phyloP scores from a whole-genome alignment of 306 rosid species.

The Dryas alaskensis region DNA sequence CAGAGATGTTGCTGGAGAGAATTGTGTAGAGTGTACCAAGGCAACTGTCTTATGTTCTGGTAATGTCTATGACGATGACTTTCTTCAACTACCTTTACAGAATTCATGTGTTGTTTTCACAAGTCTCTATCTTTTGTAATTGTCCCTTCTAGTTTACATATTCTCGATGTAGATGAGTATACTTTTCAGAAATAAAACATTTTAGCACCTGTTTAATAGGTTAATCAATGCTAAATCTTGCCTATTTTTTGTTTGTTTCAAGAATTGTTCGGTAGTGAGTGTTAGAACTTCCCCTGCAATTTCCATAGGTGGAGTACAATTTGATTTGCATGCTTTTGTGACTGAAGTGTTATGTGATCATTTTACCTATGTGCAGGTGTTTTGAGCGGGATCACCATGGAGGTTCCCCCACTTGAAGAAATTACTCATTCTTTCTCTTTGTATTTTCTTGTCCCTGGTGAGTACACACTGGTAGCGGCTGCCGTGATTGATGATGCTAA shows the following conservation, averaged over 20 bases:
- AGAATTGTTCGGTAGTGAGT: background rate
- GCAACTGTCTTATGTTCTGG: constrained; percentile 92
- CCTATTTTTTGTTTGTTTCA: background rate
- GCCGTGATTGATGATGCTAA: constrained; percentile 80
- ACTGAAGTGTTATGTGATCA: background rate
- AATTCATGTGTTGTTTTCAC: too few relatives aligned
- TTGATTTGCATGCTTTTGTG: background rate
- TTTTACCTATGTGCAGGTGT: constrained; percentile 47
- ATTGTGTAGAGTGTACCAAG: constrained; percentile 72
- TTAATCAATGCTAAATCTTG: background rate
- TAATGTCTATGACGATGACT: constrained; percentile 29
- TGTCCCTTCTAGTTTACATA: too few relatives aligned
- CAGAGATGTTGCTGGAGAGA: constrained; percentile 95
- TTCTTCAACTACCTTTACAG: background rate
- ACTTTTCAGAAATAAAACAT: background rate
- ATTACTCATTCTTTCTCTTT: constrained; percentile 67
- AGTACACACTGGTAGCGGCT: constrained; percentile 73
- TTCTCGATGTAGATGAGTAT: too few relatives aligned
- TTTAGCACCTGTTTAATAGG: background rate
- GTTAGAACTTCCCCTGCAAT: background rate
- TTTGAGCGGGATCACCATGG: constrained; percentile 64
- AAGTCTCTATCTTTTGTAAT: too few relatives aligned
- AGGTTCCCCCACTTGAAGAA: constrained; percentile 82
- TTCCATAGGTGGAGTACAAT: background rate
- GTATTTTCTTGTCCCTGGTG: constrained; percentile 91